phyloP scores from a whole-genome alignment of 1,284 basidiomycete species.

The Irpex sp. region DNA sequence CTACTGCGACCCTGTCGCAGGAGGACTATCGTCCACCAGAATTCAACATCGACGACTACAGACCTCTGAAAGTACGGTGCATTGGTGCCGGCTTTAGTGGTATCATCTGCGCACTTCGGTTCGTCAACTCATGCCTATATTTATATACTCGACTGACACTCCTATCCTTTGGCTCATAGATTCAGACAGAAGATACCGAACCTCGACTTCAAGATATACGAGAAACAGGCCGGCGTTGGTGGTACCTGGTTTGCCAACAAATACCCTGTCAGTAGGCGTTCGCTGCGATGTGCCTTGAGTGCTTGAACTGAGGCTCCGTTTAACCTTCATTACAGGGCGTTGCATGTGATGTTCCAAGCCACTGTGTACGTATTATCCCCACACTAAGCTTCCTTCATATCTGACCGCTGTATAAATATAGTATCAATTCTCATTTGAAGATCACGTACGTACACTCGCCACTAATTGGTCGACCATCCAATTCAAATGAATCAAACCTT shows the following conservation, averaged over 20 bases:
- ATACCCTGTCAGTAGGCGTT: slow-evolving; percentile 25
- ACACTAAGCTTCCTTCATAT: neutral
- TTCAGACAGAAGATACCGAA: slow-evolving; percentile 50
- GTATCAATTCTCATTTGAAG: slow-evolving; percentile 56
- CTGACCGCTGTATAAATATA: slow-evolving; percentile 18
- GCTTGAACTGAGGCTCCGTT: neutral
- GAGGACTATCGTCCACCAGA: neutral
- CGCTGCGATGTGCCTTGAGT: neutral
- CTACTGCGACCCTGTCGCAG: neutral
- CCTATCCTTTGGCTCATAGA: slow-evolving; percentile 21
- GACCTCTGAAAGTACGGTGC: slow-evolving; percentile 46
- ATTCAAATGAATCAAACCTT: neutral
- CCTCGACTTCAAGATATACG: slow-evolving; percentile 51
- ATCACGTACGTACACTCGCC: slow-evolving; percentile 31
- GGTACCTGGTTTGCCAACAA: slow-evolving; percentile 48
- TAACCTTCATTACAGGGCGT: slow-evolving; percentile 34
- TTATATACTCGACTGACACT: neutral
- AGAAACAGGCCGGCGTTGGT: slow-evolving; percentile 50
- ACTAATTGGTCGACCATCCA: neutral
- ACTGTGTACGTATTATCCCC: slow-evolving; percentile 3
- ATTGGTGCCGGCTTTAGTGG: slow-evolving; percentile 54
- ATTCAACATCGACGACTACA: slow-evolving; percentile 42
- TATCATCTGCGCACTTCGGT: slow-evolving; percentile 53
- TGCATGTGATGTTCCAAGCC: slow-evolving; percentile 39
- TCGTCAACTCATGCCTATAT: neutral